Evolutionary conservation across 495 filamentous ascomycete genomes (phyloP).

Genomic region (Neurospora tetraspora): DNA sequence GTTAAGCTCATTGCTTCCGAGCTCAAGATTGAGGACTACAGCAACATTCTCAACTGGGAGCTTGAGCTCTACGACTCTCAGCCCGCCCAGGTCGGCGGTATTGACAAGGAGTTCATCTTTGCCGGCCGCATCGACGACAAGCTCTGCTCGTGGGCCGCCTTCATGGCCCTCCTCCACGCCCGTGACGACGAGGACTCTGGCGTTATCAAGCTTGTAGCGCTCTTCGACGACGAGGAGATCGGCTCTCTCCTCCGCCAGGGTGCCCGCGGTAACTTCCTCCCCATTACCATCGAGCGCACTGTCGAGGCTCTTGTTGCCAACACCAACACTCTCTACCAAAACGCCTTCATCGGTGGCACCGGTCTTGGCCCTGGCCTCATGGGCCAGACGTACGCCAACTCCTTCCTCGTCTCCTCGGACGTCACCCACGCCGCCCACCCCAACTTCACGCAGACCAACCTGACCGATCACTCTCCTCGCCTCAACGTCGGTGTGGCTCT

Average conservation of each 20-base stretch:
- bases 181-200: slow-evolving; percentile 39
- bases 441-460: slow-evolving; percentile 75
- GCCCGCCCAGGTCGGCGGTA: slow-evolving; percentile 70
- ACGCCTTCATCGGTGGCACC: slow-evolving; percentile 20
- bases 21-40: slow-evolving; percentile 56
- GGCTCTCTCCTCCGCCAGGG: slow-evolving; percentile 85
- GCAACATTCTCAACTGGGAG: slow-evolving; percentile 86
- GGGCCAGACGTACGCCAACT: slow-evolving; percentile 80
- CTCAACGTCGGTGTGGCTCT: slow-evolving; percentile 87
- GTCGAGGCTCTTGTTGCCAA: slow-evolving; percentile 52
- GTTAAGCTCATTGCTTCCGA: slow-evolving; percentile 72
- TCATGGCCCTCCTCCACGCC: slow-evolving; percentile 71
- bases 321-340: slow-evolving; percentile 5
- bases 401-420: slow-evolving; percentile 86
- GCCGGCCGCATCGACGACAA: slow-evolving; percentile 95
- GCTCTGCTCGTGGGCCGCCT: slow-evolving; percentile 86
- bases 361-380: slow-evolving; percentile 50
- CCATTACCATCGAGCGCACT: slow-evolving; percentile 66
- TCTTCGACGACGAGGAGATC: slow-evolving; percentile 96
- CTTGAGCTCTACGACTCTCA: slow-evolving; percentile 93
- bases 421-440: slow-evolving; percentile 93
- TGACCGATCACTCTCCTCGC: slow-evolving; percentile 72
- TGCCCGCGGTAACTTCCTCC: slow-evolving; percentile 78
- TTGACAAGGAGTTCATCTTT: slow-evolving; percentile 92
- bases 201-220: slow-evolving; percentile 72